phyloP scores from a whole-genome alignment of 768 basidiomycete genomes.

The Galerina sulciceps region DNA sequence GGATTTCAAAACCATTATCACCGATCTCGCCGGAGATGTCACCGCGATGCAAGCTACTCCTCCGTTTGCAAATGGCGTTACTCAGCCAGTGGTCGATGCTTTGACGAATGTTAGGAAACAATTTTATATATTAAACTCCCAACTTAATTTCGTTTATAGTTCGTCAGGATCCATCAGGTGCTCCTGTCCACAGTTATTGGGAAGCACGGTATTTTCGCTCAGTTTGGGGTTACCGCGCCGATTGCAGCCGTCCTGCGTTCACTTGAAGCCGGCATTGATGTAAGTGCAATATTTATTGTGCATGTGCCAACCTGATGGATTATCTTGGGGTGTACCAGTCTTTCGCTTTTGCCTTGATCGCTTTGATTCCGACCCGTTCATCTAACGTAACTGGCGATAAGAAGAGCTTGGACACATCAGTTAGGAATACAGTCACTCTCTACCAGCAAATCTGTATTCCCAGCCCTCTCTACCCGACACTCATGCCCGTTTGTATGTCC shows the following conservation, averaged over 20 bases:
- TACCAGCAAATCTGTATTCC: slow-evolving; percentile 3
- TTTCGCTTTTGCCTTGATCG: background rate
- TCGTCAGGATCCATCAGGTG: slow-evolving; percentile 9
- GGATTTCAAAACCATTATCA: too few relatives aligned
- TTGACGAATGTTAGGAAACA: too few relatives aligned
- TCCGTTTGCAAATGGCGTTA: too few relatives aligned
- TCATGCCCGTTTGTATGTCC: background rate
- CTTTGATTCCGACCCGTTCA: background rate
- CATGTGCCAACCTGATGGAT: background rate
- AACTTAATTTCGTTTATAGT: too few relatives aligned
- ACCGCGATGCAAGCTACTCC: too few relatives aligned
- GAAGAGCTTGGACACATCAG: background rate
- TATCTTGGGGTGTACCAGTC: background rate
- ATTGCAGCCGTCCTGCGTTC: background rate
- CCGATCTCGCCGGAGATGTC: too few relatives aligned
- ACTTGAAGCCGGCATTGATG: slow-evolving; percentile 9
- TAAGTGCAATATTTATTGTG: background rate
- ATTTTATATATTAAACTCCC: too few relatives aligned
- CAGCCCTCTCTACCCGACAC: background rate
- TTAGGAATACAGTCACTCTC: background rate
- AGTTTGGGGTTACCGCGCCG: slow-evolving; percentile 11
- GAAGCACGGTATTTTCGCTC: slow-evolving; percentile 15
- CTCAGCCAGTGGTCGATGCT: too few relatives aligned
- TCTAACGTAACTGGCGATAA: background rate
- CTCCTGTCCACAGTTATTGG: slow-evolving; percentile 15